These are phyloP conservation scores for Paraphoma chrysanthemicola DNA, from an alignment of 2,329 filamentous ascomycete species.

Conservation along the genomic window DNA sequence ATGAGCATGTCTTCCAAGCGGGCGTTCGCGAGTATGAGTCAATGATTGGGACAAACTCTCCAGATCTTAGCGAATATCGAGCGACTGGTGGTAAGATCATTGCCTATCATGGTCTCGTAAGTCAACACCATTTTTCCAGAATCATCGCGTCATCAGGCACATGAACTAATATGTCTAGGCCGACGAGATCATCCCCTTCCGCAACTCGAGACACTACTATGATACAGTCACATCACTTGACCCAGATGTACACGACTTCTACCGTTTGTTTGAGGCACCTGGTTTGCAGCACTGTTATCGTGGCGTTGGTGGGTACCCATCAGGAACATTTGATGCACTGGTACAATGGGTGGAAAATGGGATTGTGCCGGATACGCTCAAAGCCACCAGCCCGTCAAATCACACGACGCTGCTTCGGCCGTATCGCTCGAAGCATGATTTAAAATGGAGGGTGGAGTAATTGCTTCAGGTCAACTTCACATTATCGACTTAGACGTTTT, in stretches of 20 bases:
- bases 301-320: slow-evolving; percentile 23
- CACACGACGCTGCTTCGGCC: background rate
- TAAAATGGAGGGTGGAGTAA: no score
- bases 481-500: no score
- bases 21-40: slow-evolving; percentile 18
- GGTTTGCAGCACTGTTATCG: slow-evolving; percentile 30
- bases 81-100: slow-evolving; percentile 29
- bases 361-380: slow-evolving; percentile 17
- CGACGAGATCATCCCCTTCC: slow-evolving; percentile 16
- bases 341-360: slow-evolving; percentile 38
- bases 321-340: slow-evolving; percentile 42
- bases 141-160: background rate
- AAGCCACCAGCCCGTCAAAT: background rate
- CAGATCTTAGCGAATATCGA: slow-evolving; percentile 27
- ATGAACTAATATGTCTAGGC: background rate
- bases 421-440: no score
- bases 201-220: slow-evolving; percentile 20
- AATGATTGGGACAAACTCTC: slow-evolving; percentile 15
- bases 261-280: slow-evolving; percentile 28
- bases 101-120: slow-evolving; percentile 29
- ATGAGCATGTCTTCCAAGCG: slow-evolving; percentile 4
- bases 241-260: slow-evolving; percentile 26
- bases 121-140: background rate
- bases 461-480: no score
- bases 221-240: slow-evolving; percentile 10